Conservation (phyloP, 371 early-diverging fungal genomes). For the Amoeboradix gromovi region DNA sequence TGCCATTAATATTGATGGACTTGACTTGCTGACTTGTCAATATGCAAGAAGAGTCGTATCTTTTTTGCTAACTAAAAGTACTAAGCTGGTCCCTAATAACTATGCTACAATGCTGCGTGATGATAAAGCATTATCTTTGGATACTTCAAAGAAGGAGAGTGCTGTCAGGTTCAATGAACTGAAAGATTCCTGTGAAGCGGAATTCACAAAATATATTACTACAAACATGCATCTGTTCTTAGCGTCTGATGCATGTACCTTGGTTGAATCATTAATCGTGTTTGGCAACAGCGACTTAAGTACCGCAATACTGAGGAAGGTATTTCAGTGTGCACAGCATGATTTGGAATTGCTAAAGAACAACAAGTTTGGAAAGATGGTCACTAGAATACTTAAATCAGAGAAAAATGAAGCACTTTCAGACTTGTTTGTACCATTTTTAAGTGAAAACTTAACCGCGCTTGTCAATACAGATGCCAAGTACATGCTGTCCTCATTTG, state of each 20-base stretch:
- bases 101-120: not conserved
- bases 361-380: too few species aligned
- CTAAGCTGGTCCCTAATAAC: not conserved
- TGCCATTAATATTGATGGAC: not conserved
- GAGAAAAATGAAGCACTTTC: too few species aligned
- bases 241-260: too few species aligned
- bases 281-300: too few species aligned
- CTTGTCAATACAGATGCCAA: not conserved
- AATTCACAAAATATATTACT: not conserved
- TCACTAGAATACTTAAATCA: too few species aligned
- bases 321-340: too few species aligned
- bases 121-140: not conserved
- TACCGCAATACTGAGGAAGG: too few species aligned
- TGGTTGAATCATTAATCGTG: too few species aligned
- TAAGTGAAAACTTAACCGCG: not conserved
- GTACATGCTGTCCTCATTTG: too few species aligned
- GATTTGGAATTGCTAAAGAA: too few species aligned
- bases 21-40: not conserved
- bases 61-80: conserved; percentile 1
- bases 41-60: not conserved
- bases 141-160: not conserved
- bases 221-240: too few species aligned
- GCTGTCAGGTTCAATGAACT: not conserved
- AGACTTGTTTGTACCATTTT: too few species aligned
- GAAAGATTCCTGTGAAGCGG: not conserved